phyloP scores from a whole-genome alignment of 768 basidiomycete genomes.

The Leucocoprinus birnbaumii region DNA sequence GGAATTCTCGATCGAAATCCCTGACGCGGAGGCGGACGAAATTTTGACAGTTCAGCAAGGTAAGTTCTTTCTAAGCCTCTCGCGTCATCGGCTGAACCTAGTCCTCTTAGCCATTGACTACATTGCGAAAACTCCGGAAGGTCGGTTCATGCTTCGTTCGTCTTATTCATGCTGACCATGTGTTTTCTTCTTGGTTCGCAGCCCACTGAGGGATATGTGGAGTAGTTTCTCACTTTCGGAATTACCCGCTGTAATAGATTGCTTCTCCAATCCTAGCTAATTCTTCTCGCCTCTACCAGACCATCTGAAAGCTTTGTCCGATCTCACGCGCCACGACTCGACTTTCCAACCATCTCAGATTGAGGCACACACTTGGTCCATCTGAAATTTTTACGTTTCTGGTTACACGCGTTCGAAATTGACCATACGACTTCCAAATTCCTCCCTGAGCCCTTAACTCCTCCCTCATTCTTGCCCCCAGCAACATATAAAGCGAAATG shows the following conservation, averaged over 20 bases:
- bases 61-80: slow-evolving; percentile 26
- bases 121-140: slow-evolving; percentile 89
- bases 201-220: slow-evolving; percentile 42
- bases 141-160: slow-evolving; percentile 32
- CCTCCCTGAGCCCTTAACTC: not conserved
- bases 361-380: slow-evolving; percentile 2
- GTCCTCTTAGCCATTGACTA: slow-evolving; percentile 81
- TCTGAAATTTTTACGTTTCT: slow-evolving; percentile 3
- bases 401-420: slow-evolving; percentile 7
- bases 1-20: slow-evolving; percentile 98
- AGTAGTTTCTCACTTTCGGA: slow-evolving; percentile 26
- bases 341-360: slow-evolving; percentile 11
- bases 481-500: slow-evolving; percentile 7
- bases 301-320: slow-evolving; percentile 15
- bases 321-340: slow-evolving; percentile 23
- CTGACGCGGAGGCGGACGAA: slow-evolving; percentile 93
- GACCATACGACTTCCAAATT: slow-evolving; percentile 8
- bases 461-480: slow-evolving; percentile 3
- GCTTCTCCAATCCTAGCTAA: slow-evolving; percentile 28
- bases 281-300: slow-evolving; percentile 12
- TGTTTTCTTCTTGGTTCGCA: slow-evolving; percentile 25
- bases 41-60: slow-evolving; percentile 92
- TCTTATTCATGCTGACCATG: slow-evolving; percentile 16
- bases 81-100: slow-evolving; percentile 15
- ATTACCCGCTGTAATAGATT: slow-evolving; percentile 35